Base-by-base conservation (phyloP, 179 eudicot species). In the Patellifolia procumbens region DNA sequence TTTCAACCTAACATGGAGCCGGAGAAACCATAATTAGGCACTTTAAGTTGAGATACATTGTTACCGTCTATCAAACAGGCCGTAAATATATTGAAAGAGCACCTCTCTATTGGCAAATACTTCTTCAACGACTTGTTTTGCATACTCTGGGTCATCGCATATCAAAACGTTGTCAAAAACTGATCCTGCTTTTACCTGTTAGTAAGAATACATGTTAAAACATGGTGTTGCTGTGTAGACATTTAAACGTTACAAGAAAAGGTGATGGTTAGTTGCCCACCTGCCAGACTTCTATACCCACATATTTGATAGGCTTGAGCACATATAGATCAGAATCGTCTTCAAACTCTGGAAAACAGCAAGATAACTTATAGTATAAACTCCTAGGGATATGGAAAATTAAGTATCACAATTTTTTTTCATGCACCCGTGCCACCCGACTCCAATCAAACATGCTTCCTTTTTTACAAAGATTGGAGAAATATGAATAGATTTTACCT, bases 261-360 rank as follows among this genome's bases (percentile, higher is more conserved):
- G 46, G 26, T 46, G 37, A 46, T 68, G 58, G 58, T 29, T 68
- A 12, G 34, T 10, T 34, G 48, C 80, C 74, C 58, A 90, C 97
- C 94, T 91, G 97, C 97, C 97, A 91, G 73, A 91, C 89, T 83
- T 91, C 97, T 46, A 91, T 88, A 48, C 97, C 97, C 20, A 91
- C 90, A 78, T 91, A 90, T 75, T 88, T 91, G 52, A 87, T 83
- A 9, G 91, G 89, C 84, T 72, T 87, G 85, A 88, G 58, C 62
- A 91, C 94, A 81, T 91, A 91, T 45, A 91, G 89, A 81, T 91
- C 94, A n/a, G 94, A 94, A 72, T 91, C 97, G 76, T 91, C 97
- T 83, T 91, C 91, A 61, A 91, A 91, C 72, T 91, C 97, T 91
- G 89, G 12, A 43, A 67, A 42, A 37, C n/a, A 59, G 34, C 37